Percentiles rank a stretch among this genome's conserved stretches.
Conservation (phyloP, 2,329 filamentous ascomycete species). For the Talaromyces sp. region DNA sequence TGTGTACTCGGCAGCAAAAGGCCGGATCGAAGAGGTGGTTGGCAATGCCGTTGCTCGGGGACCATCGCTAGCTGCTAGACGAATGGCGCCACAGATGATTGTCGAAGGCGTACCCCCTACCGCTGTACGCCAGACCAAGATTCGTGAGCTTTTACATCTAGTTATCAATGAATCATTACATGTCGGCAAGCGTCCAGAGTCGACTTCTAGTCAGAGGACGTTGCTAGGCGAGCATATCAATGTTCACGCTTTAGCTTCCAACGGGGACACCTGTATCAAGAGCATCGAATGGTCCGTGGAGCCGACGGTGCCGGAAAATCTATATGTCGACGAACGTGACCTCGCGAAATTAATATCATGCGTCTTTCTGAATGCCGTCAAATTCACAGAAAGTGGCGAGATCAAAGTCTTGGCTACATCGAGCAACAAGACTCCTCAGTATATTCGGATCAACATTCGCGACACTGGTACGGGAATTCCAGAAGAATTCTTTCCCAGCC, state of each 20-base stretch:
- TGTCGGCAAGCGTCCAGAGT: slow-evolving; percentile 50
- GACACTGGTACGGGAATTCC: slow-evolving; percentile 70
- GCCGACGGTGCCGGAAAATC: slow-evolving; percentile 45
- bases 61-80: slow-evolving; percentile 37
- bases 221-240: slow-evolving; percentile 48
- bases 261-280: slow-evolving; percentile 45
- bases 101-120: slow-evolving; percentile 37
- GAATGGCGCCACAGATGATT: slow-evolving; percentile 37
- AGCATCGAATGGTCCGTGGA: slow-evolving; percentile 51
- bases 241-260: slow-evolving; percentile 45
- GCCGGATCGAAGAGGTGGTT: slow-evolving; percentile 41
- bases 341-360: slow-evolving; percentile 64
- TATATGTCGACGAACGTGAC: slow-evolving; percentile 61
- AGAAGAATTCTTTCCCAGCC: slow-evolving; percentile 61
- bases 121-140: slow-evolving; percentile 44
- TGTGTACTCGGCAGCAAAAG: slow-evolving; percentile 36
- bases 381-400: slow-evolving; percentile 65
- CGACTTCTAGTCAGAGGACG: slow-evolving; percentile 45
- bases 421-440: slow-evolving; percentile 48
- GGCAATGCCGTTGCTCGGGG: slow-evolving; percentile 39
- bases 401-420: slow-evolving; percentile 59
- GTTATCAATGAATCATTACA: slow-evolving; percentile 51
- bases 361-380: slow-evolving; percentile 65
- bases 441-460: slow-evolving; percentile 60
- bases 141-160: slow-evolving; percentile 47